Base-by-base conservation (phyloP, 2,329 filamentous ascomycete genomes). In the Trichoderma atroviride region DNA sequence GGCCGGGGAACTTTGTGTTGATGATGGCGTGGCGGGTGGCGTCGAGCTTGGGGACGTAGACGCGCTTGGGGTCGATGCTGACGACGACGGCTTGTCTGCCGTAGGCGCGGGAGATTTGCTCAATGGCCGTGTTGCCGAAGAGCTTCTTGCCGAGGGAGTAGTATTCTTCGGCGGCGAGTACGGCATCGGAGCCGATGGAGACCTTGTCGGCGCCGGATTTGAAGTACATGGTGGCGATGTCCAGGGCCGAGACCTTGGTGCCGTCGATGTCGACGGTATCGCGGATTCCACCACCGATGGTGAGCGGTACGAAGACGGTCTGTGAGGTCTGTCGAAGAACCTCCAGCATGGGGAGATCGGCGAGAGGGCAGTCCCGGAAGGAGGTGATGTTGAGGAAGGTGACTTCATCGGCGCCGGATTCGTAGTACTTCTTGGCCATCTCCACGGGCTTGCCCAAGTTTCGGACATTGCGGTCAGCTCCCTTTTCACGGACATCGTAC, bases 381-480 rank as follows among this genome's bases (percentile, higher is more conserved):
- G 92, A 96, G 1, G 95, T 99, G 78, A 99, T 99, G 85, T 99
- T 99, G 74, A 99, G 86, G 81, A 99, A 99, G 0, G 95, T 97
- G 68, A 99, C 88, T 81, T 99, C 96, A 80, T 99, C 96, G 14
- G 96, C 94, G 70, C 96, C 96, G 81, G 97, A 93, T 77, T 96
- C 91, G 84, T 98, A 99, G 84, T 99, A 99, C 76, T 88, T 89
- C 80, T 89, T 89, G 10, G 96, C 96, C 88, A 99, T 92, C 73
- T 97, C 94, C 60, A 99, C 94, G 1, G 96, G 96, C 81, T 99
- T 99, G 73, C 96, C 96, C 4, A 99, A 86, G 80, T 99, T 99
- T 72, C 96, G 90, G 43, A 99, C 94, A 74, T 78, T 78, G 67
- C 87, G 85, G 69, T 84, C 84, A 16, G 82, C 84, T 27, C 84